These are phyloP conservation scores for Sophora flavescens DNA, from an alignment of 306 rosid species.

Conservation along the genomic window DNA sequence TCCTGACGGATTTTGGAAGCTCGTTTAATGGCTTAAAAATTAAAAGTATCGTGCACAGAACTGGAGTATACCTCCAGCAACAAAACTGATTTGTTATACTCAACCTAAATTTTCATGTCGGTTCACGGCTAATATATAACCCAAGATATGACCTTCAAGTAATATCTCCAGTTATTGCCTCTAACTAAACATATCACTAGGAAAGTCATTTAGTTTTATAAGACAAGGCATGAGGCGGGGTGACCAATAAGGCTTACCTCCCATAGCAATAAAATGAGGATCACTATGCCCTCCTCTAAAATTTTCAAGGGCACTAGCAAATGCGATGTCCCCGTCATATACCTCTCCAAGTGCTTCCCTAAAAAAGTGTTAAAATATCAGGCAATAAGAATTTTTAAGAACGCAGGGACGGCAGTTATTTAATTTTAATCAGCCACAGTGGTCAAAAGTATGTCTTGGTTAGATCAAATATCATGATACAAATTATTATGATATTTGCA, in stretches of 20 bases:
- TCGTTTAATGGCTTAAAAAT: constrained; percentile 20
- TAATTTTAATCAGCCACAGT: neutral
- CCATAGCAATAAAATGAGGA: constrained; percentile 91
- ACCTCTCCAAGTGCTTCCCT: constrained; percentile 98
- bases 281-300: constrained; percentile 95
- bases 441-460: constrained; percentile 15
- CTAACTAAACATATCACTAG: constrained; percentile 34
- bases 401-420: too few relatives aligned
- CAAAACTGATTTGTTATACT: constrained; percentile 6
- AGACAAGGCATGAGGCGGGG: constrained; percentile 14
- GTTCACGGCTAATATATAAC: constrained; percentile 40
- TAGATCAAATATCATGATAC: constrained; percentile 36
- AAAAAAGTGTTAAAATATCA: constrained; percentile 30
- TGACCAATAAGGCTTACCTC: constrained; percentile 73
- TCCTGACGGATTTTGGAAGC: constrained; percentile 21
- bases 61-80: constrained; percentile 21
- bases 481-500: constrained; percentile 13
- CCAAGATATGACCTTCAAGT: constrained; percentile 21
- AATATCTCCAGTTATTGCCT: constrained; percentile 36
- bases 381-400: constrained; percentile 31
- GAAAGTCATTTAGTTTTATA: constrained; percentile 19
- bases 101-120: constrained; percentile 35
- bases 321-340: constrained; percentile 87
- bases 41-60: constrained; percentile 27
- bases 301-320: constrained; percentile 84